Evolutionary conservation across 176 grass and related monocot genomes (phyloP).

Genomic region (Triticum monococcum): DNA sequence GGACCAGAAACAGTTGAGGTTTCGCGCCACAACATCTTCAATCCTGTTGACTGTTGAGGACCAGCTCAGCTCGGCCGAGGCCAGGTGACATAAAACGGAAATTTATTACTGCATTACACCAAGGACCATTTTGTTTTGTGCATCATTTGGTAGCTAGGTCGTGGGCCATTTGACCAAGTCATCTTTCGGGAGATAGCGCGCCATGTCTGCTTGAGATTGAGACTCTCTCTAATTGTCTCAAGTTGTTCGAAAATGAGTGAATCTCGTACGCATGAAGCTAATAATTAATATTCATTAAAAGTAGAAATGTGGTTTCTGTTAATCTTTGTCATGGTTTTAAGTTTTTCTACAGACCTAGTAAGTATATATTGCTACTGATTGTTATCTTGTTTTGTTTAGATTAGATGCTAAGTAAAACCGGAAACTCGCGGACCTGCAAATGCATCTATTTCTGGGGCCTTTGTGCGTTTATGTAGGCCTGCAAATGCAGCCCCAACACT

Average conservation of each 20-base stretch:
- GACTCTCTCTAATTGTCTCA: not conserved
- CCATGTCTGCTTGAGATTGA: not conserved
- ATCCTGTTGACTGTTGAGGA: not conserved
- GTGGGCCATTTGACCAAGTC: not conserved
- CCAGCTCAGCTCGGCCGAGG: conserved; percentile 1
- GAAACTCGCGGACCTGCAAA: no score
- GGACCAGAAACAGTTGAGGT: conserved; percentile 4
- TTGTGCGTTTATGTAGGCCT: no score
- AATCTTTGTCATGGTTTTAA: no score
- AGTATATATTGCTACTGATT: not conserved
- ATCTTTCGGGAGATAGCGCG: not conserved
- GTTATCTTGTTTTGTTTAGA: no score
- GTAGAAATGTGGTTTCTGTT: not conserved
- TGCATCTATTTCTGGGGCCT: not conserved
- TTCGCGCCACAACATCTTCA: not conserved
- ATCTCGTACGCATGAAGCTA: no score
- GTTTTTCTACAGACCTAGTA: not conserved
- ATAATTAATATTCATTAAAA: not conserved
- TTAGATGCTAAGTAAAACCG: no score
- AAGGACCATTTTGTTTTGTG: conserved; percentile 16
- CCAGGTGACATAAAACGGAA: conserved; percentile 22
- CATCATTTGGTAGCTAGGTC: not conserved
- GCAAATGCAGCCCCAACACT: no score
- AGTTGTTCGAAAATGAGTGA: not conserved
- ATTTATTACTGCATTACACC: not conserved